Conservation (phyloP, 371 early-diverging fungal genomes). For the Zopfochytrium polystomum region DNA sequence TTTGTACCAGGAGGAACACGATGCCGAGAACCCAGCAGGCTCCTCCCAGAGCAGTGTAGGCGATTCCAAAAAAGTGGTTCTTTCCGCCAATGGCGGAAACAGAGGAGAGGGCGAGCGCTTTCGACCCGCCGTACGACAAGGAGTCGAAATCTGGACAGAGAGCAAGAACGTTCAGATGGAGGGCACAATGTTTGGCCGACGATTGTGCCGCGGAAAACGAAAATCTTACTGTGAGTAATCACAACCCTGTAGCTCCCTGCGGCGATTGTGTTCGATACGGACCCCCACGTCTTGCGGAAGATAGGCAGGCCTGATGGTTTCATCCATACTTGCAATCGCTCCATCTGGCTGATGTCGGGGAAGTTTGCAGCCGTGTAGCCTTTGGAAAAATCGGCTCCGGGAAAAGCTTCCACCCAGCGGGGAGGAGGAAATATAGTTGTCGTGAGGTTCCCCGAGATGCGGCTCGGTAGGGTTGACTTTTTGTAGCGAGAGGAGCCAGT, state of each 20-base stretch:
- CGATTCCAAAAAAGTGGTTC: conserved; percentile 90
- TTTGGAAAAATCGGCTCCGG: conserved; percentile 26
- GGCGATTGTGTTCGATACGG: conserved; percentile 39
- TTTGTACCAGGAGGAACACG: conserved; percentile 78
- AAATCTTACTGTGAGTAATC: conserved; percentile 37
- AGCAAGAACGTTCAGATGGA: neutral
- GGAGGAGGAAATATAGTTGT: conserved; percentile 46
- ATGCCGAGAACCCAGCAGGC: conserved; percentile 83
- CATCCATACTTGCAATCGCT: conserved; percentile 99
- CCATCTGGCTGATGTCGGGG: conserved; percentile 66
- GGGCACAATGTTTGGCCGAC: conserved; percentile 1
- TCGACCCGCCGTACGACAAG: conserved; percentile 77
- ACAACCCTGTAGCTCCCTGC: conserved; percentile 36
- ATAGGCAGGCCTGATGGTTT: conserved; percentile 91
- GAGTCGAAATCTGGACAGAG: conserved; percentile 70
- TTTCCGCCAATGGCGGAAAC: conserved; percentile 90
- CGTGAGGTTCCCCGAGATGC: conserved; percentile 16
- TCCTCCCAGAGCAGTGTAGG: conserved; percentile 85
- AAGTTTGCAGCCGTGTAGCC: conserved; percentile 61
- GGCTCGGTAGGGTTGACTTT: conserved; percentile 6
- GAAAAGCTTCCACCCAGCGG: conserved; percentile 40
- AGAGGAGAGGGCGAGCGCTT: conserved; percentile 86
- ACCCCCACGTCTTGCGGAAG: conserved; percentile 95
- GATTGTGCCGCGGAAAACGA: conserved; percentile 1
- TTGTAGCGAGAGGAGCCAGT: conserved; percentile 58